phyloP scores from a whole-genome alignment of 768 basidiomycete species.

The Naganishia vishniacii region DNA sequence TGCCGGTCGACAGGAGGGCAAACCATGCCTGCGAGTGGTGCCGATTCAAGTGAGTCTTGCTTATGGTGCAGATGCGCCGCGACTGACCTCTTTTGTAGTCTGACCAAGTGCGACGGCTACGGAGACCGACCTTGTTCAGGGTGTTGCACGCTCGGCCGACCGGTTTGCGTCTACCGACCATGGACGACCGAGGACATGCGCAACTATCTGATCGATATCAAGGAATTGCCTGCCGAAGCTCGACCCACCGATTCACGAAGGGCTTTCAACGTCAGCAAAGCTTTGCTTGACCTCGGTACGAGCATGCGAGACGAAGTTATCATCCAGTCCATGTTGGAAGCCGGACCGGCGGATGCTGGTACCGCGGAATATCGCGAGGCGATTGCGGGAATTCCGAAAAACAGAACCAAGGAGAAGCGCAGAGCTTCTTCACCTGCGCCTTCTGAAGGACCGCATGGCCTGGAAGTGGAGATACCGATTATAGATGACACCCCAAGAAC shows the following conservation, averaged over 20 bases:
- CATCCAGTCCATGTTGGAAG: conserved; percentile 12
- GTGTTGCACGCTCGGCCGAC: conserved; percentile 1
- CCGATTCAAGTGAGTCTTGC: conserved; percentile 6
- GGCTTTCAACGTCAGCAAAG: conserved; percentile 6
- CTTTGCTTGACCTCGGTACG: neutral
- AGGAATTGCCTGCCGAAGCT: neutral
- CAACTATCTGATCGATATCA: conserved; percentile 8
- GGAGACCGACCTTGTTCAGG: conserved; percentile 8
- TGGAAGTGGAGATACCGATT: neutral
- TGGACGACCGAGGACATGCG: conserved; percentile 15
- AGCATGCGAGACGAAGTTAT: conserved; percentile 1
- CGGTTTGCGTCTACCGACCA: conserved; percentile 1
- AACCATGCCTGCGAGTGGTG: conserved; percentile 20
- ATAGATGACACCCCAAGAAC: too few species aligned
- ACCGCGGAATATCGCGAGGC: conserved; percentile 5
- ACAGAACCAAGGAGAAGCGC: neutral
- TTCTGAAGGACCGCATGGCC: neutral
- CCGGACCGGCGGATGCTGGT: conserved; percentile 4
- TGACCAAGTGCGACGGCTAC: conserved; percentile 17
- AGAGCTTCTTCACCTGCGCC: neutral
- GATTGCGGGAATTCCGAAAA: neutral
- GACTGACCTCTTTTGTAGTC: neutral
- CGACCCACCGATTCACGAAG: neutral
- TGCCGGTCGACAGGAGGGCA: conserved; percentile 2
- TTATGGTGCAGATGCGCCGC: neutral